These are phyloP conservation scores for Kluyveromyces dobzhanskii DNA, from an alignment of 805 yeast genomes.

Conservation along the genomic window DNA sequence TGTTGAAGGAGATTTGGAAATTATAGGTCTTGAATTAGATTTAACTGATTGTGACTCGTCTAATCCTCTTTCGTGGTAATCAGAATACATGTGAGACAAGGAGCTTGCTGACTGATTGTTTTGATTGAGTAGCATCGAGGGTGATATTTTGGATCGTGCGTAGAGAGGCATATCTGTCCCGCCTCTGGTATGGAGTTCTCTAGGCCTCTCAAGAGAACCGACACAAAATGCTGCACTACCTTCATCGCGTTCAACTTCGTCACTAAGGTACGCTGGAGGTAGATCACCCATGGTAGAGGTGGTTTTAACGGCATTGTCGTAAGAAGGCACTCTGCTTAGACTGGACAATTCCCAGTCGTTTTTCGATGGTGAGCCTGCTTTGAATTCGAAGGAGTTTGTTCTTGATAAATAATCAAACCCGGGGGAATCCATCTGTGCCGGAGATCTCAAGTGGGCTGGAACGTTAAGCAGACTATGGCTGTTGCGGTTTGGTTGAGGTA, in stretches of 20 bases:
- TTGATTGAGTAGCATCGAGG: conserved; percentile 16
- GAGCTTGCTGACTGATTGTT: conserved; percentile 22
- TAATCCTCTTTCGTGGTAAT: conserved; percentile 12
- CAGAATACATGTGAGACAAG: conserved; percentile 10
- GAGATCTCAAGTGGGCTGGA: conserved; percentile 12
- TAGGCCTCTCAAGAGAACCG: conserved; percentile 20
- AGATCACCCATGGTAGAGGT: conserved; percentile 42
- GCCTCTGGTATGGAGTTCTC: conserved; percentile 19
- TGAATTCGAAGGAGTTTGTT: conserved; percentile 38
- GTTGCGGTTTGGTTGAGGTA: conserved; percentile 18
- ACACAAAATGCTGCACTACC: neutral
- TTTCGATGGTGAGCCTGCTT: conserved; percentile 14
- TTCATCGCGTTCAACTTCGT: conserved; percentile 2
- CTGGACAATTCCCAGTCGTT: conserved; percentile 36
- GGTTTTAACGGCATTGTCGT: conserved; percentile 63
- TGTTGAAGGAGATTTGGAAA: conserved; percentile 4
- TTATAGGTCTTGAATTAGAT: conserved; percentile 2
- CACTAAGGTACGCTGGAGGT: conserved; percentile 57
- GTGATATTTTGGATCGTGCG: conserved; percentile 10
- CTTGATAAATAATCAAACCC: conserved; percentile 51
- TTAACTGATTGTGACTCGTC: conserved; percentile 1
- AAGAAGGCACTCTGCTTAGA: conserved; percentile 74
- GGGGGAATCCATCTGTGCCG: conserved; percentile 35
- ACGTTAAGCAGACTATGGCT: conserved; percentile 31
- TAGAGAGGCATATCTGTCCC: conserved; percentile 10